Evolutionary conservation across 345 rosid species (phyloP).

Genomic region (Limnanthes douglasii): DNA sequence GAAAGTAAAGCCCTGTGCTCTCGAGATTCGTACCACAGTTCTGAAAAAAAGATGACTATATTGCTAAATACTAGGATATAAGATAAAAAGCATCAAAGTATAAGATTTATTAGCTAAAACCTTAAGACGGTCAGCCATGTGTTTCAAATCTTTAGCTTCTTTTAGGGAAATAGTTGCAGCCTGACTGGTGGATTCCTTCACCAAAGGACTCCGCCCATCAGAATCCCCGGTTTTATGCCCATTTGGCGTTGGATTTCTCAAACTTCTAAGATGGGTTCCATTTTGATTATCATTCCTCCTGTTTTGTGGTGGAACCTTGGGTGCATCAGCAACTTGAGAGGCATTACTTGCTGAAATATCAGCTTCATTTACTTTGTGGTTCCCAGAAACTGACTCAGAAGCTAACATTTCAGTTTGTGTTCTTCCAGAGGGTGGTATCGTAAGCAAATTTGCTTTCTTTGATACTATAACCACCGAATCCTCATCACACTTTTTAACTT

Average conservation of each 20-base stretch:
- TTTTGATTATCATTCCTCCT: conserved; percentile 26
- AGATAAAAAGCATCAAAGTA: conserved; percentile 1
- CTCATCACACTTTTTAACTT: conserved; percentile 20
- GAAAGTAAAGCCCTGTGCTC: conserved; percentile 70
- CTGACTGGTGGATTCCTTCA: conserved; percentile 55
- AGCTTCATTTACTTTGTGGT: conserved; percentile 19
- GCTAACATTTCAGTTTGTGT: conserved; percentile 23
- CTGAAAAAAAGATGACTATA: conserved; percentile 23
- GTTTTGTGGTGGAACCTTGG: conserved; percentile 21
- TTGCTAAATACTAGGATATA: background rate
- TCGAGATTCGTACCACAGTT: conserved; percentile 41
- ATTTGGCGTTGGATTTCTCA: conserved; percentile 29
- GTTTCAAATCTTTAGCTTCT: conserved; percentile 91
- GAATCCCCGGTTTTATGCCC: conserved; percentile 34
- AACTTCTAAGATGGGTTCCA: conserved; percentile 28
- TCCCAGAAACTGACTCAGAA: too few species aligned
- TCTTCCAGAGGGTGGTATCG: conserved; percentile 29
- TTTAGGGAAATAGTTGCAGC: conserved; percentile 56
- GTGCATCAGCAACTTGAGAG: conserved; percentile 23
- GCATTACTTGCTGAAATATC: too few species aligned
- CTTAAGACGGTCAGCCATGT: conserved; percentile 88
- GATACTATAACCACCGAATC: too few species aligned
- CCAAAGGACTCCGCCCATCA: conserved; percentile 52
- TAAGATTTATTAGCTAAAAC: conserved; percentile 15
- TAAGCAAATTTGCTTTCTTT: conserved; percentile 19